Percentiles rank a stretch among this genome's conserved stretches.
Conservation (phyloP, 306 rosid species). For the Cicer arietinum region DNA sequence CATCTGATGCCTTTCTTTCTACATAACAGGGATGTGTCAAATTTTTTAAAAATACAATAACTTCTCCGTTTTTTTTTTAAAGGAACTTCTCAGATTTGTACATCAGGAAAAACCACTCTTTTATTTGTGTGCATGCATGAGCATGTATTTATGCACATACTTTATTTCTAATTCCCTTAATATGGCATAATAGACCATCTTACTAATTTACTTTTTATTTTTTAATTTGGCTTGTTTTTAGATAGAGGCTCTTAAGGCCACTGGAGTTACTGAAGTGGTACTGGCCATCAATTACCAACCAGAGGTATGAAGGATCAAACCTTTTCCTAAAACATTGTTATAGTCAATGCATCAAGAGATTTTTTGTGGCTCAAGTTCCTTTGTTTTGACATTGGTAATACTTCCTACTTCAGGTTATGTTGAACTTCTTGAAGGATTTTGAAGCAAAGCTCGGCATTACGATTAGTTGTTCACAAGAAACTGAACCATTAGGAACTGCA, state of each 20-base stretch:
- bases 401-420: conserved; percentile 76
- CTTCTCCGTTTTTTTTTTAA: not conserved
- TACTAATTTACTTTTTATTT: conserved; percentile 33
- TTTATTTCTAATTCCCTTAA: not conserved
- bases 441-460: conserved; percentile 89
- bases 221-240: conserved; percentile 45
- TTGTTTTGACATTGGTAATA: conserved; percentile 26
- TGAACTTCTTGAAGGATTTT: conserved; percentile 92
- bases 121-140: conserved; percentile 14
- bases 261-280: conserved; percentile 94
- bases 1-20: conserved; percentile 15
- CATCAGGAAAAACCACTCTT: conserved; percentile 19
- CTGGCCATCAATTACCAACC: conserved; percentile 99
- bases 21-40: not conserved
- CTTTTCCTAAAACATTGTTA: conserved; percentile 29
- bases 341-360: conserved; percentile 33
- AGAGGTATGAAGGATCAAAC: conserved; percentile 61
- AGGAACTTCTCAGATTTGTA: not conserved
- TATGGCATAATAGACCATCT: conserved; percentile 8
- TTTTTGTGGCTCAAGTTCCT: conserved; percentile 36
- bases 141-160: conserved; percentile 6
- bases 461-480: conserved; percentile 99
- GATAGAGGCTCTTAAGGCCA: conserved; percentile 97
- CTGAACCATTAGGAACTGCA: conserved; percentile 98
- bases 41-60: not conserved